A percentile compares a stretch with the other conserved stretches of the same genome.
Conservation (phyloP, 1,284 basidiomycete species). For the Athelia psychrophila region DNA sequence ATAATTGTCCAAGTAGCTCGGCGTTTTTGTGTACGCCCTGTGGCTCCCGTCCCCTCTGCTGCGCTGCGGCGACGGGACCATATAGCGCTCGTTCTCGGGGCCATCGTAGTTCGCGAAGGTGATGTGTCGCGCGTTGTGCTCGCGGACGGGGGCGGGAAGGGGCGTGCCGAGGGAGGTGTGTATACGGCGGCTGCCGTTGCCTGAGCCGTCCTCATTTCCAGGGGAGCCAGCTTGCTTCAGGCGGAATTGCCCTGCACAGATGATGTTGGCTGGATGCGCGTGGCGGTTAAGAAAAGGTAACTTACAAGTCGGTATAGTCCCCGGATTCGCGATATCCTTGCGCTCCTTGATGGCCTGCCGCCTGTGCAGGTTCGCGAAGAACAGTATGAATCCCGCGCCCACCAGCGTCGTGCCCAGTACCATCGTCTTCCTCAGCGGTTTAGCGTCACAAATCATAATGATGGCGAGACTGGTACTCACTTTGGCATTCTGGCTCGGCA, state of each 20-base stretch:
- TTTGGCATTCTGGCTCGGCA: too few relatives aligned
- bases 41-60: not conserved
- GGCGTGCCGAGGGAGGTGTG: not conserved
- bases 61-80: constrained; percentile 3
- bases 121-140: constrained; percentile 1
- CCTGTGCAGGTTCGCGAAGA: constrained; percentile 6
- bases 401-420: constrained; percentile 3
- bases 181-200: not conserved
- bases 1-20: not conserved
- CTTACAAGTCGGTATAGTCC: constrained; percentile 2
- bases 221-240: constrained; percentile 4
- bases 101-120: constrained; percentile 1
- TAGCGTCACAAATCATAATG: too few relatives aligned
- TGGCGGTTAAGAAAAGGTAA: not conserved
- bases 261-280: not conserved
- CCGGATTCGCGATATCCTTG: not conserved
- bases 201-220: not conserved
- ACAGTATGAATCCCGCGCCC: constrained; percentile 2
- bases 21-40: not conserved
- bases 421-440: too few relatives aligned
- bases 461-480: too few relatives aligned
- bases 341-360: constrained; percentile 3
- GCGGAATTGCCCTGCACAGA: not conserved
- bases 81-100: not conserved
- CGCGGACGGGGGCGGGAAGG: not conserved